These are phyloP conservation scores for Aspergillus sojae DNA, from an alignment of 2,329 filamentous ascomycete species.

Conservation along the genomic window DNA sequence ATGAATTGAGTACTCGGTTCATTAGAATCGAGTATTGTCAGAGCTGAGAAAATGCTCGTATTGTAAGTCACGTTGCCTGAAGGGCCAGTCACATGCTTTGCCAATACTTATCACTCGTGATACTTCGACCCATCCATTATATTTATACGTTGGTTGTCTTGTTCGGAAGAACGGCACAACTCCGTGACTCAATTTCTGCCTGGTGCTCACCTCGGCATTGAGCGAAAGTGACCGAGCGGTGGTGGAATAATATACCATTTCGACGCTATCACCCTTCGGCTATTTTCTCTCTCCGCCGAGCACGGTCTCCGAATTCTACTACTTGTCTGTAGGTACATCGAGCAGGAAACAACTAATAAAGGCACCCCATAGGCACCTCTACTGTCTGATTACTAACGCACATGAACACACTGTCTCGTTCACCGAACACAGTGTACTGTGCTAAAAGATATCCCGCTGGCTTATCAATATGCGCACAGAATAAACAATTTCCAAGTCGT, in stretches of 20 bases:
- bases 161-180: background rate
- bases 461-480: too few species aligned
- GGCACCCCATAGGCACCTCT: background rate
- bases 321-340: background rate
- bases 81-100: background rate
- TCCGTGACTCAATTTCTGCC: background rate
- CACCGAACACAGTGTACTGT: background rate
- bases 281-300: background rate
- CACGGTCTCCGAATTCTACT: background rate
- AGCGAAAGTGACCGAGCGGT: background rate
- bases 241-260: background rate
- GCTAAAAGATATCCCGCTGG: background rate
- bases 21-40: background rate
- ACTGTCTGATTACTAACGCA: too few species aligned
- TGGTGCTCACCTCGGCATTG: background rate
- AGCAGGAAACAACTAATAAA: background rate
- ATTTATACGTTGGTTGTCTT: background rate
- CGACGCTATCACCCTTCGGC: background rate
- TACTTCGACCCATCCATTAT: background rate
- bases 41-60: background rate
- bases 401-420: background rate
- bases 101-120: background rate
- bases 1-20: background rate
- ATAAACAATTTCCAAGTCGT: too few species aligned
- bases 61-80: background rate